Conservation (phyloP, 768 basidiomycete genomes). For the Auricularia auricula-judae region DNA sequence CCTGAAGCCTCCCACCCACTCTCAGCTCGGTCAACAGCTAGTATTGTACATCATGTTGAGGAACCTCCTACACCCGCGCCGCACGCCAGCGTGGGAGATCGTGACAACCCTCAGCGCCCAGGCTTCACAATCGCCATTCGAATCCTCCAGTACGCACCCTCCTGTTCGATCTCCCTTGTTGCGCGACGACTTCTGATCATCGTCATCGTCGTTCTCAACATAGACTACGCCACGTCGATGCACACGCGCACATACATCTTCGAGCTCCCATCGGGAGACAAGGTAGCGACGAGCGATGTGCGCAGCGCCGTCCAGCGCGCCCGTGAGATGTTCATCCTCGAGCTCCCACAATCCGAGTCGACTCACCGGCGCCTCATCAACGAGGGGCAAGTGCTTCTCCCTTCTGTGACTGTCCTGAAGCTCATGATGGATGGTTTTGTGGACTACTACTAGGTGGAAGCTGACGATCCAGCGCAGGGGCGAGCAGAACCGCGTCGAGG, state of each 20-base stretch:
- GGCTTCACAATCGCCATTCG: neutral
- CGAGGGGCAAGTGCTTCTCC: neutral
- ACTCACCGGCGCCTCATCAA: neutral
- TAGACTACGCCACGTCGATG: neutral
- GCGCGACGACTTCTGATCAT: too few relatives aligned
- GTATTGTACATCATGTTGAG: too few relatives aligned
- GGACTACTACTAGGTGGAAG: neutral
- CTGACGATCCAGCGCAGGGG: neutral
- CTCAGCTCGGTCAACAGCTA: too few relatives aligned
- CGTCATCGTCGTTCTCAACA: too few relatives aligned
- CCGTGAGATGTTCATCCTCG: neutral
- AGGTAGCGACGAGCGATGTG: neutral
- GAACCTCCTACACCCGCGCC: neutral
- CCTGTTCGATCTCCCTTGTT: too few relatives aligned
- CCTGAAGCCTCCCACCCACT: too few relatives aligned
- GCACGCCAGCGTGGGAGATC: neutral
- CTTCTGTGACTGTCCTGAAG: neutral
- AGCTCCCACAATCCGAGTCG: neutral
- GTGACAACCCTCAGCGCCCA: neutral
- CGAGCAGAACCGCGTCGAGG: neutral
- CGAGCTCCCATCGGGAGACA: neutral
- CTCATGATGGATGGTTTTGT: neutral
- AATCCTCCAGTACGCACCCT: neutral
- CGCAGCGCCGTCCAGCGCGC: neutral
- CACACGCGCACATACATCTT: neutral